Percentiles rank a stretch among this genome's conserved stretches.
Evolutionary conservation across 2,329 filamentous ascomycete species (phyloP).

Genomic region (Bipolaris bicolor): DNA sequence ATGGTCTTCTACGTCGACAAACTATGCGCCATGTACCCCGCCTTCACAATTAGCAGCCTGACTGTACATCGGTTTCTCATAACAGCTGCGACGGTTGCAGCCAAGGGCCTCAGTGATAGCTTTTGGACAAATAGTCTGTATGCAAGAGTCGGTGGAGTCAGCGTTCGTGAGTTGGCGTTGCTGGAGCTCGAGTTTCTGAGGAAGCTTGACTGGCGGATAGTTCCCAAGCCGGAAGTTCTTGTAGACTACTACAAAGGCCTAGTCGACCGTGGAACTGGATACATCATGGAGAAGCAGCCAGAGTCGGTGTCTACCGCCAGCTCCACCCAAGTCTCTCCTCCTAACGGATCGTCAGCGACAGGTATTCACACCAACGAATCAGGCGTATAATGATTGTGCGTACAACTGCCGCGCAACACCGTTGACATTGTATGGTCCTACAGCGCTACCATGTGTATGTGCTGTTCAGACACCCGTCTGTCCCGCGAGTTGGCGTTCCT

Average conservation of each 20-base stretch:
- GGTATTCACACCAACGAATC: constrained; percentile 31
- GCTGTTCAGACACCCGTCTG: constrained; percentile 1
- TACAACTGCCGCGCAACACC: constrained; percentile 10
- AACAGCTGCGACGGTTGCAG: constrained; percentile 91
- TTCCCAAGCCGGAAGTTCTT: constrained; percentile 90
- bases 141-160: constrained; percentile 89
- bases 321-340: constrained; percentile 15
- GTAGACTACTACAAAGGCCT: constrained; percentile 92
- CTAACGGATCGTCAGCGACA: constrained; percentile 31
- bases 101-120: constrained; percentile 92
- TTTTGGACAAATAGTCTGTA: constrained; percentile 99
- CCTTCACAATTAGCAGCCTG: constrained; percentile 94
- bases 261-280: constrained; percentile 70
- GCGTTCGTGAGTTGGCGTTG: constrained; percentile 84
- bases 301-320: constrained; percentile 26
- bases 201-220: constrained; percentile 93
- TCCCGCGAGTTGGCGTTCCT: constrained; percentile 1
- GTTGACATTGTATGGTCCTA: background rate
- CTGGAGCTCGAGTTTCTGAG: constrained; percentile 93
- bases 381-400: constrained; percentile 19
- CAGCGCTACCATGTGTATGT: background rate
- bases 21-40: constrained; percentile 86
- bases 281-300: constrained; percentile 54
- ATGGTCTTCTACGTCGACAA: constrained; percentile 99
- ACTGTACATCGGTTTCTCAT: constrained; percentile 98